Base-by-base conservation (phyloP, 2,329 filamentous ascomycete species). In the Chalara sp. region DNA sequence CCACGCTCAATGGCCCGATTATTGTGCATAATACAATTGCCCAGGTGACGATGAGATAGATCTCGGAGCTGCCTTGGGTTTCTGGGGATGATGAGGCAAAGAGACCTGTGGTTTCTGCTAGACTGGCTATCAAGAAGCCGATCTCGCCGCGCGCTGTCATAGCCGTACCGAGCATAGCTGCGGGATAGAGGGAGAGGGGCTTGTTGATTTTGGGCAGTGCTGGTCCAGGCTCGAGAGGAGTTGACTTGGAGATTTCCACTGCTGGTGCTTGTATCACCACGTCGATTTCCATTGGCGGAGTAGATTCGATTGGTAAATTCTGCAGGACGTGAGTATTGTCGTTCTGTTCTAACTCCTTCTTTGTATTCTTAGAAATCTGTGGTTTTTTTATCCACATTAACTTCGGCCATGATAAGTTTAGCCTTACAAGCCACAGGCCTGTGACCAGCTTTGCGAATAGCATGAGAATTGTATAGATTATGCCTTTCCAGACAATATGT, bases 61-160 rank as follows among this genome's bases (percentile, higher is more conserved):
- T 63, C 21, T 74, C 65, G 6, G 49, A 53, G 3, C 10, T 3
- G 10, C 13, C 10, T 39, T 10, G 13, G 13, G 35, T 10, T 39
- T 39, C 35, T 13, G 10, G 10, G 35, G 35, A 39, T 11, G 10
- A 10, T 11, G 35, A 39, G 3, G 35, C 10, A 13, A 39, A 39
- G 10, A 39, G 10, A 13, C 71, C 70, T 1, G 72, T 70, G 44
- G 70, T 74, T 59, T 87, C 76, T 0, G 84, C 84, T 0, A 90
- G 65, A 0, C 83, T 80, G 1, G 83, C 82, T 54, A 93, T 88
- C 42, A 92, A 65, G 54, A 89, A 89, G 0, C 87, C 86, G 33
- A 92, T 88, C 63, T 93, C 87, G 1, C 87, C 87, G n/a, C 87
- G 75, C 0, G 87, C 81, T 0, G 86, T 78, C 87, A 92, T 92